phyloP scores from a whole-genome alignment of 768 basidiomycete genomes.

The Leucogyrophana mollusca region DNA sequence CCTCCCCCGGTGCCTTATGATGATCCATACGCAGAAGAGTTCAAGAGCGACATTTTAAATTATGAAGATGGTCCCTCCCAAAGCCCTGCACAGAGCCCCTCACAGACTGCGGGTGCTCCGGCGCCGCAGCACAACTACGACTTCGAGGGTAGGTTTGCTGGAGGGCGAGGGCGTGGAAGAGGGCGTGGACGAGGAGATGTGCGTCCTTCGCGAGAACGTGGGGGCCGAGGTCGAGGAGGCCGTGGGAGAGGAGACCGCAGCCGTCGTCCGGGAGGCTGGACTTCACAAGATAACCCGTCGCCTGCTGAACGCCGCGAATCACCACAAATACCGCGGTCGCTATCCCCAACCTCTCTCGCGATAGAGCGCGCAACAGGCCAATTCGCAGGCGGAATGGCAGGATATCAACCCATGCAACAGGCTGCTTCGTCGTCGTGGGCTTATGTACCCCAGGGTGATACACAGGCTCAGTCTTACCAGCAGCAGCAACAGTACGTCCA shows the following conservation, averaged over 20 bases:
- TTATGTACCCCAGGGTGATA: slow-evolving; percentile 3
- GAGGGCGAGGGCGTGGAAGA: slow-evolving; percentile 28
- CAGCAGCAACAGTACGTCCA: slow-evolving; percentile 46
- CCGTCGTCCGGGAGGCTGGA: not conserved
- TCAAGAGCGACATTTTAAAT: slow-evolving; percentile 25
- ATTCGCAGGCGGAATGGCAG: slow-evolving; percentile 20
- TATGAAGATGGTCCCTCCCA: slow-evolving; percentile 3
- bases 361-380: slow-evolving; percentile 45
- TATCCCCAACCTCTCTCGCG: slow-evolving; percentile 46
- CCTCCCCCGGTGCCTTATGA: slow-evolving; percentile 75
- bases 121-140: not conserved
- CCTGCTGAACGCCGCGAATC: slow-evolving; percentile 1
- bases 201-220: slow-evolving; percentile 22
- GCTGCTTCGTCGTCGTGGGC: slow-evolving; percentile 13
- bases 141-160: not conserved
- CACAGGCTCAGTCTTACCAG: slow-evolving; percentile 12
- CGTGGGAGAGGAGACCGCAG: slow-evolving; percentile 25
- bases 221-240: slow-evolving; percentile 33
- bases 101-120: not conserved
- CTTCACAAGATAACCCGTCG: not conserved
- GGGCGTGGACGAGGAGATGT: slow-evolving; percentile 33
- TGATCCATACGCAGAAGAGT: slow-evolving; percentile 67
- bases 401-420: slow-evolving; percentile 12
- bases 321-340: slow-evolving; percentile 20
- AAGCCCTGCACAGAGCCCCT: not conserved